Conservation (phyloP, 164 flowering plant species). For the Vitis labrusca region DNA sequence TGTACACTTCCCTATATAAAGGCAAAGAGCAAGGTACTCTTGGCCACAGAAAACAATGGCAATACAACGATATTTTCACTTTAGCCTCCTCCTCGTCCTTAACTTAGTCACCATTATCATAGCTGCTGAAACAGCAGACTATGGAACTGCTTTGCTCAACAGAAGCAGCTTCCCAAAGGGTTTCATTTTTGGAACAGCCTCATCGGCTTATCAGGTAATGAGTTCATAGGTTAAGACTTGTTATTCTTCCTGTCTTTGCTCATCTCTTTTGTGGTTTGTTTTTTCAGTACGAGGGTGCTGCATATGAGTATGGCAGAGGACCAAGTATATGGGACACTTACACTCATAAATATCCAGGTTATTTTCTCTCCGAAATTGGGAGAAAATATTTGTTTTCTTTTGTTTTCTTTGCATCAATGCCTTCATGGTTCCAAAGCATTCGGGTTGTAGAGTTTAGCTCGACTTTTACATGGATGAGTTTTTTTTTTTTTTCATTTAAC, state of each 20-base stretch:
- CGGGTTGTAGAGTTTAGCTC: too few species aligned
- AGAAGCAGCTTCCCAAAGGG: constrained; percentile 19
- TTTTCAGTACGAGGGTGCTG: constrained; percentile 18
- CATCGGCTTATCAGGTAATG: constrained; percentile 23
- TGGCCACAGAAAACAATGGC: neutral
- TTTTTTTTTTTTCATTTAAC: too few species aligned
- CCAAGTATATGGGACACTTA: constrained; percentile 17
- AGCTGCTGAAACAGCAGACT: neutral
- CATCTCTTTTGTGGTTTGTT: neutral
- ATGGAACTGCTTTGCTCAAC: constrained; percentile 4
- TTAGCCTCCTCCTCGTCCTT: neutral
- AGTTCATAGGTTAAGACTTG: neutral
- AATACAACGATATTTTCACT: neutral
- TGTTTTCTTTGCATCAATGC: too few species aligned
- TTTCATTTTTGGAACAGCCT: constrained; percentile 25
- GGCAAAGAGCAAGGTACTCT: too few species aligned
- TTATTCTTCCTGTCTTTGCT: neutral
- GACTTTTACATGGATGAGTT: too few species aligned
- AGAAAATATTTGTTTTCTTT: too few species aligned
- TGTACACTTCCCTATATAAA: too few species aligned
- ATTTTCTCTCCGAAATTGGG: neutral
- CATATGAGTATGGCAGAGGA: constrained; percentile 9
- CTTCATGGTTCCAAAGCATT: too few species aligned
- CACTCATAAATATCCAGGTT: constrained; percentile 18
- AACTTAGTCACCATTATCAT: neutral